Base-by-base conservation (phyloP, 2,329 filamentous ascomycete genomes). In the Domatiomyces globalis region DNA sequence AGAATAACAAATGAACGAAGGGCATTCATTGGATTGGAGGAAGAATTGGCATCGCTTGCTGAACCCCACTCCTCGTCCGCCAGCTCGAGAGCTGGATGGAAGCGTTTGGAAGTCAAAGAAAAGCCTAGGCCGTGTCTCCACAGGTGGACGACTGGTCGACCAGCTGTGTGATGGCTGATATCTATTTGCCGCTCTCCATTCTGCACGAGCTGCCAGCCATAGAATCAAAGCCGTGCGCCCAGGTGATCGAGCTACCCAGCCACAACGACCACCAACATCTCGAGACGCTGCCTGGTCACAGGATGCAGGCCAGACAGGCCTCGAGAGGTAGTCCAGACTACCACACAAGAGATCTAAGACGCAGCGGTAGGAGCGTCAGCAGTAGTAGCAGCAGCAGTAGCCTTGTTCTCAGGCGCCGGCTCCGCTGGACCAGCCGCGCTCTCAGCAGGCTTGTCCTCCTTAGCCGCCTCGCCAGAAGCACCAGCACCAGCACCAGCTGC, bases 401-500 rank as follows among this genome's bases (percentile, higher is more conserved):
- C 51, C 46, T 58, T 53, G 10, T 53, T 50, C 53, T 55, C 56
- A n/a, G 58, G 49, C 29, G 59, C 59, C n/a, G 65, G 60, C 48
- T 66, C 54, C 62, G 63, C 60, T 27, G 68, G 58, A 49, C 66
- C 64, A 48, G 77, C 73, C 54, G 69, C 67, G 59, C 75, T 61
- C 57, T 71, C 72, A 54, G 74, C 71, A 58, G 75, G 62, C 68
- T 76, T 76, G 52, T 76, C 70, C 66, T 86, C 81, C 75, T 83
- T 81, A 47, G 78, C 72, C 63, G 78, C 72, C 59, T 78, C 74
- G 53, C 73, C 33, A 39, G 33, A 15, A 39, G 33, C 10, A 39
- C 8, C 33, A 39, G 33, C 33, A n/a, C n/a, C n/a, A 58, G 81
- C 73, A 53, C 74, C 62, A 45, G 66, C 65, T 59, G 69, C 74